Conservation (phyloP, 768 basidiomycete genomes). For the Suillus subaureus region DNA sequence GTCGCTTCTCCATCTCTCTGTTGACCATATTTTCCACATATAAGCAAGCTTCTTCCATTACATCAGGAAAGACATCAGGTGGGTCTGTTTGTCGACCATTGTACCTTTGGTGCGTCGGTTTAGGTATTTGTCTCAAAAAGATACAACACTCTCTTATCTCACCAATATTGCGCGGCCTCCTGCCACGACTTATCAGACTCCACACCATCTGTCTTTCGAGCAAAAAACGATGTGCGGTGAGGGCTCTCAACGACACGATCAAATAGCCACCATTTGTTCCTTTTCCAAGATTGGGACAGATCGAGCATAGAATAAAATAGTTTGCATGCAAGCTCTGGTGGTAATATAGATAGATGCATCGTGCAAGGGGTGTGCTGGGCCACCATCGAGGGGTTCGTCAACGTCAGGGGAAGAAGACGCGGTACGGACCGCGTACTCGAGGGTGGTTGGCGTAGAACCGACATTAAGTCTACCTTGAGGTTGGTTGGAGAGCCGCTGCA, state of each 20-base stretch:
- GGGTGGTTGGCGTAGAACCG: conserved; percentile 54
- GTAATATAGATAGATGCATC: conserved; percentile 66
- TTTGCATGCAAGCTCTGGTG: conserved; percentile 72
- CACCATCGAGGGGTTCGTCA: conserved; percentile 65
- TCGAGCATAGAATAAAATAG: conserved; percentile 76
- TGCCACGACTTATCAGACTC: conserved; percentile 58
- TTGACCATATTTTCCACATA: conserved; percentile 74
- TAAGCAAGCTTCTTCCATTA: conserved; percentile 79
- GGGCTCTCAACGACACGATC: conserved; percentile 83
- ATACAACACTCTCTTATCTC: conserved; percentile 15
- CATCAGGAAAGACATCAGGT: conserved; percentile 58
- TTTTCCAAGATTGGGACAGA: conserved; percentile 60
- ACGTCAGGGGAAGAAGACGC: conserved; percentile 59
- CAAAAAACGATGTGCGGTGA: conserved; percentile 80
- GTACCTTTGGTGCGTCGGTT: conserved; percentile 54
- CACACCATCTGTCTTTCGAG: conserved; percentile 49
- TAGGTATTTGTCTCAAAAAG: neutral
- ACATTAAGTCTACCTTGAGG: conserved; percentile 51
- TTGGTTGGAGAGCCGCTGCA: conserved; percentile 29
- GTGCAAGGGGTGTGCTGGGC: conserved; percentile 76
- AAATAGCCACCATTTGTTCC: conserved; percentile 85
- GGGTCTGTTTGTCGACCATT: conserved; percentile 67
- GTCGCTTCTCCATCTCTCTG: conserved; percentile 62
- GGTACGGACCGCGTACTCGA: conserved; percentile 32
- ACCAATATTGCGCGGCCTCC: conserved; percentile 80